Evolutionary conservation across 805 yeast genomes (phyloP), one percentile per base, ranked within the genome.

Genomic region (Nematodospora valgi): DNA sequence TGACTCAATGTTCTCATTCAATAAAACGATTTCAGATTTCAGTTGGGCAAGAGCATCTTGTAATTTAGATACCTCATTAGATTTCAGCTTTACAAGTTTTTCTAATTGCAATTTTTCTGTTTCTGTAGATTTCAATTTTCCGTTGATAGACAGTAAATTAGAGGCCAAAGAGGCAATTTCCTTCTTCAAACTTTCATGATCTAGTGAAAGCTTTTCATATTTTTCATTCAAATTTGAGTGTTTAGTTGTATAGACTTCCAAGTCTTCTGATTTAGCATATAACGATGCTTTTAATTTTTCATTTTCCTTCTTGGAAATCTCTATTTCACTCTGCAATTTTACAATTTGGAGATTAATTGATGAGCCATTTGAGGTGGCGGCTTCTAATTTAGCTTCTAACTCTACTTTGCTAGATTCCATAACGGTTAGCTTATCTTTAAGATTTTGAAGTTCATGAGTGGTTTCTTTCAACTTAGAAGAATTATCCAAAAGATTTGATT

Each of bases 271-370:
- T 25, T 39, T 30, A 1, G 7, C 6, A 6, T 9, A 12, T 19
- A 35, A 29, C 21, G n/a, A 5, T 8, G 22, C 17, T 22, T 23
- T 6, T 15, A 11, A 6, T 27, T 15, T 10, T 16, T 13, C 8
- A 10, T 12, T 26, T 16, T 11, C 19, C 5, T 8, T 8, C 19
- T 18, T 11, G 12, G 13, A 20, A 8, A 11, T 6, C 10, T 12
- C 22, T 2, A 35, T 10, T 27, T 32, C 20, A 12, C 23, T 35
- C 22, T 28, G n/a, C 18, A 39, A 27, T 5, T 12, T 12, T 13
- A 9, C 30, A n/a, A 35, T 10, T 30, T 39, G 24, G 3, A 31
- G 8, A 3, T 20, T 31, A 12, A 41, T 19, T 8, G 28, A 22
- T 16, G 28, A 18, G 4, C 22, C 15, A 23, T 23, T 17, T n/a